Percentiles rank a stretch among this genome's conserved stretches.
Evolutionary conservation across 2,329 filamentous ascomycete species (phyloP).

Genomic region (Lasiodiplodia citricola): DNA sequence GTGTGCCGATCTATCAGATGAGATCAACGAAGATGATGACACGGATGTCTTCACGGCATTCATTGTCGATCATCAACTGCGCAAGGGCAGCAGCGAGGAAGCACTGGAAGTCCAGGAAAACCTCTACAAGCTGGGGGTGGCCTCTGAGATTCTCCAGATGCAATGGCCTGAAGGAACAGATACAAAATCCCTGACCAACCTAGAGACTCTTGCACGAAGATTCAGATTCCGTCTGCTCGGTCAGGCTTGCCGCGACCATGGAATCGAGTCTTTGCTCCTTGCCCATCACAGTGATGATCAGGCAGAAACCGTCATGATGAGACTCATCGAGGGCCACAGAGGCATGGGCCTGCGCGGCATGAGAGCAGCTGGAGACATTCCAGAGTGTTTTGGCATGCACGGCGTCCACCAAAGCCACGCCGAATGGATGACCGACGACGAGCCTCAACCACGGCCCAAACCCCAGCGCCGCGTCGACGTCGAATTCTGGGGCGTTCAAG

Average conservation of each 20-base stretch:
- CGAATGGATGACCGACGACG: slow-evolving; percentile 6
- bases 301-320: slow-evolving; percentile 85
- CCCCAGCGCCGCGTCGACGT: slow-evolving; percentile 42
- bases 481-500: slow-evolving; percentile 69
- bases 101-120: slow-evolving; percentile 57
- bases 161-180: slow-evolving; percentile 45
- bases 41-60: slow-evolving; percentile 55
- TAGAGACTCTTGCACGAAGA: slow-evolving; percentile 78
- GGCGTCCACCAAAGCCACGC: slow-evolving; percentile 61
- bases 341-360: slow-evolving; percentile 78
- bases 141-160: slow-evolving; percentile 42
- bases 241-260: slow-evolving; percentile 57
- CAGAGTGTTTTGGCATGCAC: slow-evolving; percentile 79
- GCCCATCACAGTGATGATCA: slow-evolving; percentile 92
- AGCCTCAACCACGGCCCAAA: slow-evolving; percentile 36
- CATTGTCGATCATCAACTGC: slow-evolving; percentile 66
- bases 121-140: slow-evolving; percentile 46
- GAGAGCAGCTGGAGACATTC: slow-evolving; percentile 68
- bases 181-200: slow-evolving; percentile 57
- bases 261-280: slow-evolving; percentile 69
- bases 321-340: slow-evolving; percentile 70
- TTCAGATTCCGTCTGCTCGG: slow-evolving; percentile 77
- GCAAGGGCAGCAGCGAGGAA: slow-evolving; percentile 61
- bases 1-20: slow-evolving; percentile 29
- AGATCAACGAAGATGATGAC: slow-evolving; percentile 18